A percentile compares a stretch with the other conserved stretches of the same genome.
Evolutionary conservation across 257 asterid species (phyloP).

Genomic region (Solanum raphanifolium): DNA sequence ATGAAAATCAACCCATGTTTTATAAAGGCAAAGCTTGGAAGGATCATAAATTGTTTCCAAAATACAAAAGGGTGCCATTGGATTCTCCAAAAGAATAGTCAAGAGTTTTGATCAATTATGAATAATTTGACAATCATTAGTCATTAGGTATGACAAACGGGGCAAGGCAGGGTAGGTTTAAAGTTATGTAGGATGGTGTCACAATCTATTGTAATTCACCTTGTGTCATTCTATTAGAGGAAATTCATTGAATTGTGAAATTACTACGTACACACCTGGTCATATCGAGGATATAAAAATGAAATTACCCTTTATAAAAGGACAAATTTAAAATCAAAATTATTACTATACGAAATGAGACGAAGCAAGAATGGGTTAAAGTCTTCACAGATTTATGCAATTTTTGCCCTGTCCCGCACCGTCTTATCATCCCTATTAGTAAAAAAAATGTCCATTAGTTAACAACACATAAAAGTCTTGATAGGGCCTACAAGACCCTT

Average conservation of each 20-base stretch:
- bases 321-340: not conserved
- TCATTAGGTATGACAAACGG: not conserved
- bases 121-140: not conserved
- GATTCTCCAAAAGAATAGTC: not conserved
- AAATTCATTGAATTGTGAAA: no score
- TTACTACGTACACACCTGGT: no score
- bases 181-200: not conserved
- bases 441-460: not conserved
- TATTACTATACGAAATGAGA: no score
- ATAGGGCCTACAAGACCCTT: not conserved
- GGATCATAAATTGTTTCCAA: not conserved
- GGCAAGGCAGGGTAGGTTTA: not conserved
- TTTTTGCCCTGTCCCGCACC: not conserved
- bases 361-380: not conserved
- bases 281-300: no score
- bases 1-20: not conserved
- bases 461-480: not conserved
- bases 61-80: not conserved
- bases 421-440: not conserved
- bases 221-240: no score
- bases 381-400: not conserved
- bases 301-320: no score
- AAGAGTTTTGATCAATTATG: not conserved
- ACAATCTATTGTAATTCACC: not conserved
- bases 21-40: not conserved